Conservation (phyloP, 768 basidiomycete genomes). For the Lactarius trivialis region DNA sequence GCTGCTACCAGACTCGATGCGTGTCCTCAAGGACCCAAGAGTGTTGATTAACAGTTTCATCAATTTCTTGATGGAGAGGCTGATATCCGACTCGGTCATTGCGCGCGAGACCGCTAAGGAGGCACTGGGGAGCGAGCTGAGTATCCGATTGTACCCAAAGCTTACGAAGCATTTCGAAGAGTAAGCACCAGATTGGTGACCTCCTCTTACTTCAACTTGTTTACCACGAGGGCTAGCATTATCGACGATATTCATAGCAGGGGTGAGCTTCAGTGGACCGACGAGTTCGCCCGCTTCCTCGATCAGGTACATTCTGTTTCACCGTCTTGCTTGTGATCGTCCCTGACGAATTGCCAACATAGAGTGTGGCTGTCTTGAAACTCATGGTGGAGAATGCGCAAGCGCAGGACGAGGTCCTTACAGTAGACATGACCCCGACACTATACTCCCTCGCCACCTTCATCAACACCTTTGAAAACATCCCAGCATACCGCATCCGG, state of each 20-base stretch:
- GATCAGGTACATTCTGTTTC: constrained; percentile 54
- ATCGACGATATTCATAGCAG: constrained; percentile 46
- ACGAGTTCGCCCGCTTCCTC: constrained; percentile 47
- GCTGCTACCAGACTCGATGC: constrained; percentile 64
- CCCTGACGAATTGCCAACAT: constrained; percentile 1
- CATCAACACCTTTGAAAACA: constrained; percentile 54
- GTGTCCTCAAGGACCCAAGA: constrained; percentile 52
- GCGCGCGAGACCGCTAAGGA: constrained; percentile 77
- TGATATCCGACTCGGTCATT: constrained; percentile 55
- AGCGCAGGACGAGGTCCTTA: constrained; percentile 49
- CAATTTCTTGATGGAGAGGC: constrained; percentile 56
- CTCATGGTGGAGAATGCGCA: constrained; percentile 70
- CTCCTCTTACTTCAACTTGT: neutral
- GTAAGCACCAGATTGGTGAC: constrained; percentile 38
- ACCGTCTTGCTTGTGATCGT: neutral
- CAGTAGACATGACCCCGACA: constrained; percentile 34
- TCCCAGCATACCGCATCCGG: constrained; percentile 55
- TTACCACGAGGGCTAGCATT: constrained; percentile 34
- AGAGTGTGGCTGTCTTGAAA: constrained; percentile 69
- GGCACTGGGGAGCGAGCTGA: constrained; percentile 74
- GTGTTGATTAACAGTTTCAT: constrained; percentile 62
- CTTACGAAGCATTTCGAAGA: constrained; percentile 67
- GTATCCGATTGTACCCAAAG: constrained; percentile 57
- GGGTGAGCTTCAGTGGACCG: constrained; percentile 38
- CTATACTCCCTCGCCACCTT: constrained; percentile 51